A percentile compares a stretch with the other conserved stretches of the same genome.
Evolutionary conservation across 768 basidiomycete genomes (phyloP).

Genomic region (Mycena leptocephala): DNA sequence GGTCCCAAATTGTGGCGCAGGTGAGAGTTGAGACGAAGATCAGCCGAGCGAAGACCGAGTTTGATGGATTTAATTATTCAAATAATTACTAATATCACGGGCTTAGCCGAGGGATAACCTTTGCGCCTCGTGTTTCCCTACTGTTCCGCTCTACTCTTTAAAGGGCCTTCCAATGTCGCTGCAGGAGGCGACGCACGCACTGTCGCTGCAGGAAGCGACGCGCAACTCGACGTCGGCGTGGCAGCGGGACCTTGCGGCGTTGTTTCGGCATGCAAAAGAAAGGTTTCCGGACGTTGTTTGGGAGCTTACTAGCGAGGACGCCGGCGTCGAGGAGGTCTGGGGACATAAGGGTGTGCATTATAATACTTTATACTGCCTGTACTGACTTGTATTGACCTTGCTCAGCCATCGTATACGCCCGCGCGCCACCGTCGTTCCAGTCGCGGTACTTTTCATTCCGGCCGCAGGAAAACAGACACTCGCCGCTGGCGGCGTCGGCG

Average conservation of each 20-base stretch:
- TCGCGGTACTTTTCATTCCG: slow-evolving; percentile 89
- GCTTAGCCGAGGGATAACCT: too few relatives aligned
- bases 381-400: background rate
- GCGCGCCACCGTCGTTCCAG: slow-evolving; percentile 94
- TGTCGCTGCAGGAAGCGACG: slow-evolving; percentile 68
- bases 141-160: background rate
- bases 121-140: background rate
- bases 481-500: slow-evolving; percentile 73
- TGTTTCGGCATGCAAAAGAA: slow-evolving; percentile 90
- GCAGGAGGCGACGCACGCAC: background rate
- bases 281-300: slow-evolving; percentile 98
- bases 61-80: background rate
- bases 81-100: too few relatives aligned
- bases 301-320: slow-evolving; percentile 73
- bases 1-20: background rate
- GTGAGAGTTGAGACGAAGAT: background rate
- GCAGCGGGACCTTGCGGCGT: slow-evolving; percentile 84
- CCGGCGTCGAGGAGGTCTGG: slow-evolving; percentile 79
- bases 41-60: background rate
- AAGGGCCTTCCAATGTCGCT: slow-evolving; percentile 11
- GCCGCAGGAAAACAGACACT: slow-evolving; percentile 69
- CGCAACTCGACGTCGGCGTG: slow-evolving; percentile 79
- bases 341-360: slow-evolving; percentile 89
- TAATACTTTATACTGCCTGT: background rate
- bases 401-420: slow-evolving; percentile 94